Conservation (phyloP, 1,284 basidiomycete species). For the Cerrena zonata region DNA sequence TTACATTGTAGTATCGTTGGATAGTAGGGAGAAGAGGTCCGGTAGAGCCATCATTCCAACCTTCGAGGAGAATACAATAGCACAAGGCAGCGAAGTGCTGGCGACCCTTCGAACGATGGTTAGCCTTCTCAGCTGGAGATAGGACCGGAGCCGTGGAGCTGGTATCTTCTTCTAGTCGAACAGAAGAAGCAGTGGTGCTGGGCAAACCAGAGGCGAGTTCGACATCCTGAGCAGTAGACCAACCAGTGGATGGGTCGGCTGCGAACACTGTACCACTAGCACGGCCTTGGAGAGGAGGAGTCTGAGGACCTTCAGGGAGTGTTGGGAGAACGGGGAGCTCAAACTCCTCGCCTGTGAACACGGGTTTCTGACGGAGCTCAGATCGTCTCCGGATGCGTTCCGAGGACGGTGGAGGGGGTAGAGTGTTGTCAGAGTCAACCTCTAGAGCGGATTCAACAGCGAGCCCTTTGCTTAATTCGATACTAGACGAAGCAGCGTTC, state of each 20-base stretch:
- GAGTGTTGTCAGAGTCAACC: background rate
- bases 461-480: background rate
- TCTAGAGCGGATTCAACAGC: slow-evolving; percentile 15
- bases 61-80: slow-evolving; percentile 38
- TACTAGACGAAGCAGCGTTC: background rate
- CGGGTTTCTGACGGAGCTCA: slow-evolving; percentile 8
- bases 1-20: slow-evolving; percentile 48
- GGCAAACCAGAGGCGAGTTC: slow-evolving; percentile 20
- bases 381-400: background rate
- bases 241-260: background rate
- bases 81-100: slow-evolving; percentile 32
- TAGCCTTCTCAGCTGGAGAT: slow-evolving; percentile 16
- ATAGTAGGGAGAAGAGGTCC: slow-evolving; percentile 54
- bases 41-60: slow-evolving; percentile 54
- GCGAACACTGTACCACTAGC: background rate
- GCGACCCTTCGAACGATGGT: slow-evolving; percentile 15
- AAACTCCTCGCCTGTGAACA: slow-evolving; percentile 14
- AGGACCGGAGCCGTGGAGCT: slow-evolving; percentile 16
- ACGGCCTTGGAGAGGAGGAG: background rate
- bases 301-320: slow-evolving; percentile 7
- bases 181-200: slow-evolving; percentile 17
- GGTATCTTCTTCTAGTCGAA: slow-evolving; percentile 17
- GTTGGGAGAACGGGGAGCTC: slow-evolving; percentile 15
- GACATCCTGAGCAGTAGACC: slow-evolving; percentile 10
- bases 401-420: slow-evolving; percentile 9